Conservation (phyloP, 371 early-diverging fungal species). For the Mucor saturninus region DNA sequence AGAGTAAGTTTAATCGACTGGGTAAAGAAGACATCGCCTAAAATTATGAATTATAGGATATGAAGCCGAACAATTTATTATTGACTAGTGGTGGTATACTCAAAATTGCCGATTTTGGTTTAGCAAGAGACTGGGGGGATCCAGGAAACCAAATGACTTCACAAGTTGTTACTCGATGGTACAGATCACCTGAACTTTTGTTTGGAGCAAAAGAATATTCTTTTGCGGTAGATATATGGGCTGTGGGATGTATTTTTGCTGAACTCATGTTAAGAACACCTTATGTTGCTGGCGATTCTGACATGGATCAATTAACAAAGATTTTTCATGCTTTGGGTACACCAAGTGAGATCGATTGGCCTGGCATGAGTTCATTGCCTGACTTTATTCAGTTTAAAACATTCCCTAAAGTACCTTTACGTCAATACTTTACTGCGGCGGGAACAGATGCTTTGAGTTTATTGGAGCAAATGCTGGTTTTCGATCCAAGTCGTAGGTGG, state of each 20-base stretch:
- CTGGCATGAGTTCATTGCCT: constrained; percentile 78
- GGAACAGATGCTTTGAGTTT: constrained; percentile 91
- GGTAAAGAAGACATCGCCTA: background rate
- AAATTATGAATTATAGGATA: constrained; percentile 66
- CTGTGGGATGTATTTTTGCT: constrained; percentile 99
- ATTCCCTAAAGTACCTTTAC: constrained; percentile 78
- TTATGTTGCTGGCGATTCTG: constrained; percentile 93
- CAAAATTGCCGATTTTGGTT: constrained; percentile 99
- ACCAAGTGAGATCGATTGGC: constrained; percentile 97
- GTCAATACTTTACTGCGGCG: constrained; percentile 91
- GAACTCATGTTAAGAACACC: constrained; percentile 98
- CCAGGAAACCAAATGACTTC: constrained; percentile 83
- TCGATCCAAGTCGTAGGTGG: constrained; percentile 91
- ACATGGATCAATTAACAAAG: constrained; percentile 93
- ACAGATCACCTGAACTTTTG: constrained; percentile 98
- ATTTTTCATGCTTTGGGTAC: constrained; percentile 98
- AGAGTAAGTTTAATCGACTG: constrained; percentile 55
- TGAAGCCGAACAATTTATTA: constrained; percentile 99
- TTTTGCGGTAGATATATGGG: constrained; percentile 97
- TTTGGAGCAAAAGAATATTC: constrained; percentile 94
- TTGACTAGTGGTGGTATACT: constrained; percentile 89
- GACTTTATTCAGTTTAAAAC: constrained; percentile 68
- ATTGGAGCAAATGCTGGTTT: constrained; percentile 89
- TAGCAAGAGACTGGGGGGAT: constrained; percentile 94
- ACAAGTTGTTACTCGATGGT: constrained; percentile 98